phyloP scores from a whole-genome alignment of 208 protist species.

The Novymonas esmeraldas region DNA sequence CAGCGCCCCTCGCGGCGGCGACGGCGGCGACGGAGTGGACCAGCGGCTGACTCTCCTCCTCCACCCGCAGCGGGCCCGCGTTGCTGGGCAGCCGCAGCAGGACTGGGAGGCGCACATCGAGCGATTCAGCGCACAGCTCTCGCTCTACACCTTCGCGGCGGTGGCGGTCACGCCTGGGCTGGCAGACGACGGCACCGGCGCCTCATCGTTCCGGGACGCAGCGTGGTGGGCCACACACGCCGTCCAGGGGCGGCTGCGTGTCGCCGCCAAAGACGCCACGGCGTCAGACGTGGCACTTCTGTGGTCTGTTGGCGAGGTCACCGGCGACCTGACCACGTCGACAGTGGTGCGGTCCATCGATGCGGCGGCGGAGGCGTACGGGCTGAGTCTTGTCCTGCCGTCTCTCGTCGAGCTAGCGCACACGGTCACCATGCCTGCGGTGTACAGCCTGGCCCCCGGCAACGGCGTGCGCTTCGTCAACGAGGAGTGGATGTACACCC shows the following conservation, averaged over 20 bases:
- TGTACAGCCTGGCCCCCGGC: conserved; percentile 12
- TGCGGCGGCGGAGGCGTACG: conserved; percentile 27
- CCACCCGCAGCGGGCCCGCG: conserved; percentile 17
- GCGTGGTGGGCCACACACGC: conserved; percentile 11
- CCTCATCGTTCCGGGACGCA: not conserved
- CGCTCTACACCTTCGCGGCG: conserved; percentile 13
- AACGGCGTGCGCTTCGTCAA: conserved; percentile 41
- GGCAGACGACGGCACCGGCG: not conserved
- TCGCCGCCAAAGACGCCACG: conserved; percentile 29
- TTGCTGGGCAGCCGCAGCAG: conserved; percentile 30
- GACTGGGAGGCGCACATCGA: conserved; percentile 28
- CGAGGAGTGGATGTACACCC: conserved; percentile 14
- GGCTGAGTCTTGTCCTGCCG: conserved; percentile 34
- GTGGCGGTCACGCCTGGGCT: not conserved
- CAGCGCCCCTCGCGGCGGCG: not conserved
- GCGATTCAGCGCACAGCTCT: conserved; percentile 23
- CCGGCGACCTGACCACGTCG: conserved; percentile 30
- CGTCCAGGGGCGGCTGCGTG: conserved; percentile 1
- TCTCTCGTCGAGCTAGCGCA: conserved; percentile 23
- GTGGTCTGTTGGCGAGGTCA: conserved; percentile 38
- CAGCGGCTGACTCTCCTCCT: conserved; percentile 1
- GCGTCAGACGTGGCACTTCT: conserved; percentile 31
- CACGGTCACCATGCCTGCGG: conserved; percentile 23
- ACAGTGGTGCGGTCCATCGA: conserved; percentile 32
- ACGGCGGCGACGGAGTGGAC: too few relatives aligned